Percentiles rank a stretch among this genome's conserved stretches.
phyloP scores from a whole-genome alignment of 2,329 filamentous ascomycete genomes.

The Laburnicola sp. region DNA sequence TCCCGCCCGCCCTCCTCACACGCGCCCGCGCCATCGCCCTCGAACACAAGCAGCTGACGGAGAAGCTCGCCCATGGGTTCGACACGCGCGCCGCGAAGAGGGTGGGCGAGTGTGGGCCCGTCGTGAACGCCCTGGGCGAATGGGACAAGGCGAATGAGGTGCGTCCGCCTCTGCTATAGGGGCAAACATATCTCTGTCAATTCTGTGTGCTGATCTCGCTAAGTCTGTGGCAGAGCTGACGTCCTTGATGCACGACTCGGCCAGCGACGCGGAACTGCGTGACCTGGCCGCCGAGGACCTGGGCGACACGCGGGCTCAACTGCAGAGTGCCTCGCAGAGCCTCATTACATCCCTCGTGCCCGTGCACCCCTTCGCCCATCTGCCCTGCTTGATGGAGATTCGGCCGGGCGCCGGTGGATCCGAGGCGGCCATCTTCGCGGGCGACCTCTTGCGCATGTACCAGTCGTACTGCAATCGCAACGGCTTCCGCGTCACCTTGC shows the following conservation, averaged over 20 bases:
- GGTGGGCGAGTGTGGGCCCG: constrained; percentile 58
- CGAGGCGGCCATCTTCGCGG: constrained; percentile 88
- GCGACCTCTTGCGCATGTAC: constrained; percentile 90
- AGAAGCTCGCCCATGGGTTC: constrained; percentile 58
- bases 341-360: constrained; percentile 81
- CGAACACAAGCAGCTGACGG: constrained; percentile 59
- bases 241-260: constrained; percentile 70
- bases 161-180: constrained; percentile 17
- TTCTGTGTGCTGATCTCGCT: constrained; percentile 24
- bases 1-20: constrained; percentile 60
- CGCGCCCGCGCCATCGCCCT: constrained; percentile 58
- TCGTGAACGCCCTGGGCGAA: constrained; percentile 57
- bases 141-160: constrained; percentile 64
- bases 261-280: constrained; percentile 62
- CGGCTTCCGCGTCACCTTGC: constrained; percentile 66
- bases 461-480: constrained; percentile 71
- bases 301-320: constrained; percentile 61
- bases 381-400: constrained; percentile 90
- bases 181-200: not conserved
- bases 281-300: constrained; percentile 70
- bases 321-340: constrained; percentile 65
- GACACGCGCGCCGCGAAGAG: constrained; percentile 61
- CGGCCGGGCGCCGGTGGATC: constrained; percentile 88
- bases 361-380: constrained; percentile 82
- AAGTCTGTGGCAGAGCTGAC: constrained; percentile 69